Evolutionary conservation across 306 rosid species (phyloP).

Genomic region (Clitoria ternatea): DNA sequence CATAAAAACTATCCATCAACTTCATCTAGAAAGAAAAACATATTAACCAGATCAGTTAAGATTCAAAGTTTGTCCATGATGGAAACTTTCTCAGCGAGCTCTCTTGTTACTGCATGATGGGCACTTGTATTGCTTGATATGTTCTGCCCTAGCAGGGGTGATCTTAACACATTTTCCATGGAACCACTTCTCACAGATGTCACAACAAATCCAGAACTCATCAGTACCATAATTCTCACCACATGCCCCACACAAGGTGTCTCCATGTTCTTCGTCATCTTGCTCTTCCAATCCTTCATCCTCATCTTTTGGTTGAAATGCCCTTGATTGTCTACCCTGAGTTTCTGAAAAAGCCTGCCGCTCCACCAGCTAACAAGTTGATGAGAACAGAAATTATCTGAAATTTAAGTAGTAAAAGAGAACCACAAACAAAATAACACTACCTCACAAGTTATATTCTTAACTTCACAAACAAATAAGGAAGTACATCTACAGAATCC

Average conservation of each 20-base stretch:
- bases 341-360: constrained; percentile 57
- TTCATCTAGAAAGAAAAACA: constrained; percentile 25
- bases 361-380: constrained; percentile 23
- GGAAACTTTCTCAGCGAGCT: constrained; percentile 40
- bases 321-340: constrained; percentile 46
- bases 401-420: constrained; percentile 12
- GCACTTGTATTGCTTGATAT: constrained; percentile 90
- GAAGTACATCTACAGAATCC: neutral
- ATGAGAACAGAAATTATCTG: constrained; percentile 11
- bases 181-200: constrained; percentile 87
- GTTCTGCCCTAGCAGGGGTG: constrained; percentile 84
- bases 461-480: neutral
- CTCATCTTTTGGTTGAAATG: constrained; percentile 49
- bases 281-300: constrained; percentile 57
- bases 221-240: constrained; percentile 70
- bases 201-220: constrained; percentile 94
- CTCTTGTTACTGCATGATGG: constrained; percentile 94
- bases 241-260: constrained; percentile 78
- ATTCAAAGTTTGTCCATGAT: constrained; percentile 19
- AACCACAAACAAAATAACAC: neutral
- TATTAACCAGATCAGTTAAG: constrained; percentile 29
- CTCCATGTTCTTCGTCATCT: constrained; percentile 83
- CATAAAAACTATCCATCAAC: constrained; percentile 28
- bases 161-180: constrained; percentile 92
- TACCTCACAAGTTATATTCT: neutral